Percentiles rank a stretch among this genome's conserved stretches.
These are phyloP conservation scores for Kazachstania africana DNA, from an alignment of 805 yeast genomes.

Conservation along the genomic window DNA sequence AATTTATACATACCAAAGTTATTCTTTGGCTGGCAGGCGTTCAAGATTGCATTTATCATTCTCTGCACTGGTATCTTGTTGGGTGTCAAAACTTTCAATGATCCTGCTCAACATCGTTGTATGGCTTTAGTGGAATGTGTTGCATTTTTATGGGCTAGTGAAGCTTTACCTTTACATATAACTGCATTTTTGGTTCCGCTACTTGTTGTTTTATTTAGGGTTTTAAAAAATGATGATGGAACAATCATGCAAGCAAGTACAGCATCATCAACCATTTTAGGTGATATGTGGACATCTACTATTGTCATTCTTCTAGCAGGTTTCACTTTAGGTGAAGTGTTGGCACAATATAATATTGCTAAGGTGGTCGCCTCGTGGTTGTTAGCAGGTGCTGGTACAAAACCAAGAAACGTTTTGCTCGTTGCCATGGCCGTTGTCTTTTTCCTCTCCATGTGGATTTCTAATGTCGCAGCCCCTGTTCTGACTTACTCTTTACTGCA, in stretches of 20 bases:
- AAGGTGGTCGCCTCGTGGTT: constrained; percentile 80
- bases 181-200: constrained; percentile 80
- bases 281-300: constrained; percentile 90
- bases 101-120: constrained; percentile 48
- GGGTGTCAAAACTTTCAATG: constrained; percentile 51
- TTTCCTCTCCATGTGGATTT: constrained; percentile 87
- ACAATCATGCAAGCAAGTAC: constrained; percentile 49
- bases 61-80: constrained; percentile 42
- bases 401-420: constrained; percentile 64
- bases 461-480: constrained; percentile 95
- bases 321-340: constrained; percentile 84
- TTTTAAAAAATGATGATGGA: constrained; percentile 42
- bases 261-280: constrained; percentile 57
- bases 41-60: constrained; percentile 38
- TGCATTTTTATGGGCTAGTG: constrained; percentile 88
- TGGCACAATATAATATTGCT: constrained; percentile 83
- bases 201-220: constrained; percentile 57
- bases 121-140: constrained; percentile 52
- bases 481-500: constrained; percentile 77
- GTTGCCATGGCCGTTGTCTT: constrained; percentile 78
- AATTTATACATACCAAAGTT: constrained; percentile 35
- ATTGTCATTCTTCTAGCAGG: constrained; percentile 86
- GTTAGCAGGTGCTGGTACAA: constrained; percentile 67
- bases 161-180: constrained; percentile 84
- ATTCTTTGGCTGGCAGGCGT: constrained; percentile 35